Base-by-base conservation (phyloP, 2,329 filamentous ascomycete species). In the Fusarium pseudonygamai region DNA sequence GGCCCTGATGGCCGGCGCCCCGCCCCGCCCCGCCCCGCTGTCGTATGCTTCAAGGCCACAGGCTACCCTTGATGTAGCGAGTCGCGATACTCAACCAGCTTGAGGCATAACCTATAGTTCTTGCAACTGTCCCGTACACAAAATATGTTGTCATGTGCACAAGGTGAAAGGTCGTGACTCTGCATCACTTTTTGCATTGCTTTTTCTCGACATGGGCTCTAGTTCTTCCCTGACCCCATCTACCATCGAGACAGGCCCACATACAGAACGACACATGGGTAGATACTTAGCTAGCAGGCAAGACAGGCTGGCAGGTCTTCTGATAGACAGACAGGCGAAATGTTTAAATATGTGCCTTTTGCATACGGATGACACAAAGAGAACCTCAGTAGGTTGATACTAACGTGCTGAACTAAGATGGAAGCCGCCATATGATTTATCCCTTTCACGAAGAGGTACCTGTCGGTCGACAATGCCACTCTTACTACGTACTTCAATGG, bases 21-120 rank as follows among this genome's bases (percentile, higher is more conserved):
- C 63, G 66, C 73, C 30, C 75, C 73, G 66, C 73, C 30, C 75
- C 73, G 75, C 75, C 43, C 72, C 72, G 75, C 75, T 42, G 20
- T 50, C 24, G n/a, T 62, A 63, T 73, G 61, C 69, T 63, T 59
- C 42, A 32, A 28, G 18, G 50, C 20, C 24, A 26, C 34, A 60
- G 32, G 16, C 52, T 59, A 59, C 50, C 10, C 24, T 45, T 37
- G 34, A 58, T 62, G 18, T 46, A 49, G 43, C 50, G 46, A 67
- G 56, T 53, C 50, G 39, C 46, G 46, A 49, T 70, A 62, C 40
- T 45, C 70, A 39, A 66, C 67, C 67, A 72, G 64, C 64, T 63
- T 49, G 34, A 68, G 46, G 42, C 30, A 39, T 47, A 59, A 60
- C 40, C 42, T 58, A 30, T 57, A 46, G 52, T 53, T 50, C 53